Evolutionary conservation across 768 basidiomycete species (phyloP).

Genomic region (Tulasnella sp.): DNA sequence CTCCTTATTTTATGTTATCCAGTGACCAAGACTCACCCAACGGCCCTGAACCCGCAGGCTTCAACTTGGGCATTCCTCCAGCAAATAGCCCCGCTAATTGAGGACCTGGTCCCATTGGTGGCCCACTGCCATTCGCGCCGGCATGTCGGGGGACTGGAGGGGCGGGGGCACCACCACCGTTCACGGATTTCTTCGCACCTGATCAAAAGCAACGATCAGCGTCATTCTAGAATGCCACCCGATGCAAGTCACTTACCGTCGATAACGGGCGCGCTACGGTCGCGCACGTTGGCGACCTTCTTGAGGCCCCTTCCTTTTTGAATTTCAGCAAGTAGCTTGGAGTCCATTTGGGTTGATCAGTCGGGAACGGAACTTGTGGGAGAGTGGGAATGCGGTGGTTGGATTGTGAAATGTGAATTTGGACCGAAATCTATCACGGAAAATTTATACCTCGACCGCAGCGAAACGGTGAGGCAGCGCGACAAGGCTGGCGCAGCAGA

Average conservation of each 20-base stretch:
- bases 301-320: constrained; percentile 72
- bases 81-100: constrained; percentile 80
- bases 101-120: constrained; percentile 36
- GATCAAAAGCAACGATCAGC: constrained; percentile 4
- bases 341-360: constrained; percentile 10
- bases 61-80: constrained; percentile 83
- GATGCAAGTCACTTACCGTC: constrained; percentile 29
- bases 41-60: constrained; percentile 55
- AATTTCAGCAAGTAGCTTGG: constrained; percentile 56
- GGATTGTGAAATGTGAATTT: background rate
- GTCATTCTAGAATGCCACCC: background rate
- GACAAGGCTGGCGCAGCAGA: background rate
- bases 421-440: background rate
- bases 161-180: constrained; percentile 21
- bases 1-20: too few relatives aligned
- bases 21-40: constrained; percentile 36
- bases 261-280: constrained; percentile 57
- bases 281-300: constrained; percentile 58
- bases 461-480: background rate
- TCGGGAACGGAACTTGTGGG: background rate
- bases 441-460: too few relatives aligned
- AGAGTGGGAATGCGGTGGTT: background rate
- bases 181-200: constrained; percentile 24
- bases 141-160: constrained; percentile 33
- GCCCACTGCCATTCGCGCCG: constrained; percentile 29